These are phyloP conservation scores for Moesziomyces sp. DNA, from an alignment of 1,284 basidiomycete genomes.

Conservation along the genomic window DNA sequence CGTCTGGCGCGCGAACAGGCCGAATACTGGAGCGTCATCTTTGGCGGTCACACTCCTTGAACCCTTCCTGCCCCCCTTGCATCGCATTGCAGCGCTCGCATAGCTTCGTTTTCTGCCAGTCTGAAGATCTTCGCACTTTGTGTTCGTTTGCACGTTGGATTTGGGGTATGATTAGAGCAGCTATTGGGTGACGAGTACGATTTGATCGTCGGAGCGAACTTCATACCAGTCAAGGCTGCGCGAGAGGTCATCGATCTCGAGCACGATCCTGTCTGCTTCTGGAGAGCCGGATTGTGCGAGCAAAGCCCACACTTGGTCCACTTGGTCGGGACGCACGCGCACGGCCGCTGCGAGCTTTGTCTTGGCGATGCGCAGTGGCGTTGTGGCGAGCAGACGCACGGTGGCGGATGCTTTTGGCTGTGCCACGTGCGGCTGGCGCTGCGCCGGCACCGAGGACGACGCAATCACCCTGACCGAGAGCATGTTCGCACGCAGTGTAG, in stretches of 20 bases:
- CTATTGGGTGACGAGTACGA: slow-evolving; percentile 18
- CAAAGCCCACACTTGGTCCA: slow-evolving; percentile 25
- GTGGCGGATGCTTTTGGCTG: not conserved
- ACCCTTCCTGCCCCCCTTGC: not conserved
- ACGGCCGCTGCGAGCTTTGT: slow-evolving; percentile 34
- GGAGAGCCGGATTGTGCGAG: too few relatives aligned
- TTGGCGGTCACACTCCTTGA: not conserved
- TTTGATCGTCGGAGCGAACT: slow-evolving; percentile 20
- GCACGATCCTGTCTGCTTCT: slow-evolving; percentile 26
- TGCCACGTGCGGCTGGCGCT: not conserved
- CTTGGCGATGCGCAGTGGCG: slow-evolving; percentile 48
- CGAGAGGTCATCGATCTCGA: slow-evolving; percentile 42
- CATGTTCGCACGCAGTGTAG: slow-evolving; percentile 38
- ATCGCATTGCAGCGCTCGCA: too few relatives aligned
- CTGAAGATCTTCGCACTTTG: too few relatives aligned
- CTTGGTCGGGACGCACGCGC: slow-evolving; percentile 11
- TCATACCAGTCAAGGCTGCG: slow-evolving; percentile 49
- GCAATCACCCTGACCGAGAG: slow-evolving; percentile 17
- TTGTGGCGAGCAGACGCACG: slow-evolving; percentile 30
- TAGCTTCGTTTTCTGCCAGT: too few relatives aligned
- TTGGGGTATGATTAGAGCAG: not conserved
- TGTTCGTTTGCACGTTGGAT: not conserved
- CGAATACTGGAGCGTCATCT: not conserved
- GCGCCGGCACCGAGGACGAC: slow-evolving; percentile 1
- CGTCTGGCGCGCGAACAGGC: not conserved